Conservation (phyloP, 192 early-diverging fungal species). For the Backusella morwellensis region DNA sequence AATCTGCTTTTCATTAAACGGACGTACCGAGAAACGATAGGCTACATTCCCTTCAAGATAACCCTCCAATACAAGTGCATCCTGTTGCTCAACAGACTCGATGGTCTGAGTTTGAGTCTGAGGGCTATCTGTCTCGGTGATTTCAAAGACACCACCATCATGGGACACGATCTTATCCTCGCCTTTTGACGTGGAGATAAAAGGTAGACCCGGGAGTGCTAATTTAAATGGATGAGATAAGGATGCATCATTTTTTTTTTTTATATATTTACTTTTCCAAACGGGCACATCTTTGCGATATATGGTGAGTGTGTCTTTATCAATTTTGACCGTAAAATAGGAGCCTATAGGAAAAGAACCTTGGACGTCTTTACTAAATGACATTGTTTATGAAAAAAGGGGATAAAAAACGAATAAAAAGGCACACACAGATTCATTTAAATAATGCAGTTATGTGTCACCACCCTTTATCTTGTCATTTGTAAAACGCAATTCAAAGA, state of each 20-base stretch:
- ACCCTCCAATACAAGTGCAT: constrained; percentile 7
- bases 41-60: constrained; percentile 12
- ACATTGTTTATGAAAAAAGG: neutral
- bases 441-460: no score
- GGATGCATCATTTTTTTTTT: neutral
- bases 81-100: neutral
- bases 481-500: no score
- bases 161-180: constrained; percentile 23
- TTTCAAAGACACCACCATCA: constrained; percentile 31
- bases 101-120: constrained; percentile 36
- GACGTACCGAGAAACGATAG: neutral
- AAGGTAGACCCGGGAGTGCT: constrained; percentile 31
- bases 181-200: constrained; percentile 30
- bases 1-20: constrained; percentile 6
- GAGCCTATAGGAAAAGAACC: neutral
- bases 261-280: constrained; percentile 28
- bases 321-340: constrained; percentile 17
- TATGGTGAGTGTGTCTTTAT: neutral
- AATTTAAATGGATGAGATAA: neutral
- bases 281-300: constrained; percentile 4
- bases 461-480: no score
- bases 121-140: constrained; percentile 30
- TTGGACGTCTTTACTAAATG: neutral
- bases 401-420: neutral
- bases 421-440: no score